Evolutionary conservation across 176 grass and related monocot genomes (phyloP).

Genomic region (Carex scoparia): DNA sequence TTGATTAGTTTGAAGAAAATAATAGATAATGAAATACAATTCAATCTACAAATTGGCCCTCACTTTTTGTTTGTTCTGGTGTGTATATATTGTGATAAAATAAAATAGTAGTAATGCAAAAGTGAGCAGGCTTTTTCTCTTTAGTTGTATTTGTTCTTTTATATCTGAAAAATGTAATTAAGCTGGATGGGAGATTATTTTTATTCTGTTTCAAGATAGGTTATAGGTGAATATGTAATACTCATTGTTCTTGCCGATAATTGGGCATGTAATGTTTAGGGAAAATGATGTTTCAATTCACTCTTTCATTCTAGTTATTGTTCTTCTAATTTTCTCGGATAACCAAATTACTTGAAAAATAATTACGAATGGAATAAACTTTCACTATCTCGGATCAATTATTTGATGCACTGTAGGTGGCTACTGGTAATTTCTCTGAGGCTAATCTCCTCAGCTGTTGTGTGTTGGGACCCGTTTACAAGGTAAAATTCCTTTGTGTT

Average conservation of each 20-base stretch:
- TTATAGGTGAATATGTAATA: neutral
- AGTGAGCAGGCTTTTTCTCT: neutral
- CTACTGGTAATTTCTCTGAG: too few species aligned
- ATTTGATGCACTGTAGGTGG: neutral
- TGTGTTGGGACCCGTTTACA: too few species aligned
- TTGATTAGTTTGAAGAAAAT: constrained; percentile 29
- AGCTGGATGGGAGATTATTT: neutral
- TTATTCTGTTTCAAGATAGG: neutral
- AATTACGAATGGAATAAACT: neutral
- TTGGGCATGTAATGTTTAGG: neutral
- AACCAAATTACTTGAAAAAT: too few species aligned
- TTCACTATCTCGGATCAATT: neutral
- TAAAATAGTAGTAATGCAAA: neutral
- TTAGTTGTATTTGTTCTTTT: constrained; percentile 2
- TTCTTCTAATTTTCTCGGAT: too few species aligned
- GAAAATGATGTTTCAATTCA: neutral
- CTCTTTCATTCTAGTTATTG: neutral
- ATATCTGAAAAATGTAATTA: neutral
- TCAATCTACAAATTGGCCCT: neutral
- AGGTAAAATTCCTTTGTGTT: too few species aligned
- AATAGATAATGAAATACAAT: neutral
- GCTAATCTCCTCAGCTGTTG: too few species aligned
- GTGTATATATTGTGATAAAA: neutral
- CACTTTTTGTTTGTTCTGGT: neutral
- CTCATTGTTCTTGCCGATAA: neutral